Percentiles rank a stretch among this genome's conserved stretches.
phyloP scores from a whole-genome alignment of 2,329 filamentous ascomycete species.

The Fusarium transvaalense region DNA sequence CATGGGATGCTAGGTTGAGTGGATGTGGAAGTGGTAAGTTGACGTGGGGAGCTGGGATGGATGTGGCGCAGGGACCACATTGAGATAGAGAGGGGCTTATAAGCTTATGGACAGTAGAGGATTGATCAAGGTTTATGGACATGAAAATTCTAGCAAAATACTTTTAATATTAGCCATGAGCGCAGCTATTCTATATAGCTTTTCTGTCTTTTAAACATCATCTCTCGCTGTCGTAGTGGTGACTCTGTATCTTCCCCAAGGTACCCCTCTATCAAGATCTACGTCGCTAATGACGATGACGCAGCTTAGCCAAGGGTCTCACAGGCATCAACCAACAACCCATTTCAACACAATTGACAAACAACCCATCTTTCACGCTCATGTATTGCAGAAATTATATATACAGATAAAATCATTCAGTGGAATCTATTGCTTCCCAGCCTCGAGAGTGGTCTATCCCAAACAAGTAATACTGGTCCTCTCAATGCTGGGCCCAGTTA shows the following conservation, averaged over 20 bases:
- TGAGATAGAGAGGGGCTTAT: slow-evolving; percentile 35
- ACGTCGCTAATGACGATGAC: slow-evolving; percentile 32
- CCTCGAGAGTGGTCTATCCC: slow-evolving; percentile 49
- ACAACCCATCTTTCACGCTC: slow-evolving; percentile 1
- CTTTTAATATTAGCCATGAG: accelerated
- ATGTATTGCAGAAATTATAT: slow-evolving; percentile 17
- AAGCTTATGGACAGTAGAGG: neutral
- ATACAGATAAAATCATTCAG: slow-evolving; percentile 48
- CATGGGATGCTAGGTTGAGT: slow-evolving; percentile 21
- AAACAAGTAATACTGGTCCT: slow-evolving; percentile 38
- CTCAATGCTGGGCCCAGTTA: slow-evolving; percentile 39
- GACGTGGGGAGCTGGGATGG: slow-evolving; percentile 35
- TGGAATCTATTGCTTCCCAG: slow-evolving; percentile 51
- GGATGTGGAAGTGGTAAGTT: slow-evolving; percentile 20
- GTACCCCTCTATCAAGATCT: slow-evolving; percentile 34
- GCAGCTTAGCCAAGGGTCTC: slow-evolving; percentile 31
- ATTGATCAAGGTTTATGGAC: accelerated
- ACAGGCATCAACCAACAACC: slow-evolving; percentile 5
- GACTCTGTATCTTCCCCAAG: neutral
- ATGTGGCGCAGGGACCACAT: slow-evolving; percentile 37
- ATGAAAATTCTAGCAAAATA: accelerated
- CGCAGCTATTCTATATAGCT: accelerated
- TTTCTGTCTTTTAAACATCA: accelerated
- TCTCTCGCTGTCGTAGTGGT: accelerated
- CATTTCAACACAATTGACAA: neutral